A percentile compares a stretch with the other conserved stretches of the same genome.
phyloP scores from a whole-genome alignment of 2,329 filamentous ascomycete species.

The Aspergillus sp. region DNA sequence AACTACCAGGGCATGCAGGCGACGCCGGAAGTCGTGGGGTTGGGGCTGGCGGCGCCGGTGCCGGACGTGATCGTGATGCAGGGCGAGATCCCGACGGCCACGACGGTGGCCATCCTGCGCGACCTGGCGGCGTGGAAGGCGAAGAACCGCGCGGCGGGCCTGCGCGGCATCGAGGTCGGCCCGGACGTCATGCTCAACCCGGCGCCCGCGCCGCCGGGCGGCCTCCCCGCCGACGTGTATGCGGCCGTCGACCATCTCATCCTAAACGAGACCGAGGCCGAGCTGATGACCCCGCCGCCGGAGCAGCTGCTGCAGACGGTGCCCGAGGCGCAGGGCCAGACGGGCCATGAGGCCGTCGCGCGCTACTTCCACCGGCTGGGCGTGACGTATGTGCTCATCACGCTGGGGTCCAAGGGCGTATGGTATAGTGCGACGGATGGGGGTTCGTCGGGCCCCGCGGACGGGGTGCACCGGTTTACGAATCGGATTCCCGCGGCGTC shows the following conservation, averaged over 20 bases:
- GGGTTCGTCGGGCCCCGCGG: slow-evolving; percentile 38
- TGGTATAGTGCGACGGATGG: slow-evolving; percentile 58
- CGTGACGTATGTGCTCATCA: slow-evolving; percentile 76
- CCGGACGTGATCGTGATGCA: slow-evolving; percentile 72
- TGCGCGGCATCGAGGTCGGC: slow-evolving; percentile 32
- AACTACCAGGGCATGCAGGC: slow-evolving; percentile 54
- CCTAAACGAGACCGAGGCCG: slow-evolving; percentile 87
- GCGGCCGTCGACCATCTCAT: slow-evolving; percentile 72
- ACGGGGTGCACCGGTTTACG: slow-evolving; percentile 28
- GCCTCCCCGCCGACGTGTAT: slow-evolving; percentile 66
- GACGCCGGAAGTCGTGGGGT: slow-evolving; percentile 37
- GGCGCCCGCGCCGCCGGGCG: slow-evolving; percentile 75
- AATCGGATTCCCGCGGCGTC: slow-evolving; percentile 61
- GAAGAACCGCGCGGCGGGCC: slow-evolving; percentile 45
- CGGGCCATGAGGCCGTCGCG: slow-evolving; percentile 56
- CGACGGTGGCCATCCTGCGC: slow-evolving; percentile 61
- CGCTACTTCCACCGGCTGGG: slow-evolving; percentile 65
- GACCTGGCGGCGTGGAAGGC: slow-evolving; percentile 31
- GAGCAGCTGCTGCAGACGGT: slow-evolving; percentile 27
- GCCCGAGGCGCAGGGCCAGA: slow-evolving; percentile 37
- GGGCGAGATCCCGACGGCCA: slow-evolving; percentile 70
- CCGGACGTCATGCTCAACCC: slow-evolving; percentile 79
- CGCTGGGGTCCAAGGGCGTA: slow-evolving; percentile 77
- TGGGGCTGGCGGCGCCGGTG: slow-evolving; percentile 36
- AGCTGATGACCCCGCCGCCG: slow-evolving; percentile 62